A percentile compares a stretch with the other conserved stretches of the same genome.
These are phyloP conservation scores for Porphyrellus cyaneotinctus DNA, from an alignment of 768 basidiomycete species.

Conservation along the genomic window DNA sequence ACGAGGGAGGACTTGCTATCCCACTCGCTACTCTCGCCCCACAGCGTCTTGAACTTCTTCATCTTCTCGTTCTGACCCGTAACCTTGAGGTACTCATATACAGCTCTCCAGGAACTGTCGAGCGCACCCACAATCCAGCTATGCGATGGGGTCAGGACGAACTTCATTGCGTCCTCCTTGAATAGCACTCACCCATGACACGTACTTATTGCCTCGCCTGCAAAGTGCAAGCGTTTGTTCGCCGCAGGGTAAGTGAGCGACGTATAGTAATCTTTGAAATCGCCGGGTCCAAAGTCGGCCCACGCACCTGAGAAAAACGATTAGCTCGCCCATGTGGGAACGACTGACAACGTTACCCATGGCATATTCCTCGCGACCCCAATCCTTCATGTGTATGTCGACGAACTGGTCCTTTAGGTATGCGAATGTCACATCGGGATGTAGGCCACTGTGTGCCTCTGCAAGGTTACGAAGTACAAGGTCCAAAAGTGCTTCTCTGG, in stretches of 20 bases:
- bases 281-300: conserved; percentile 37
- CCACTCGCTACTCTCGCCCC: conserved; percentile 33
- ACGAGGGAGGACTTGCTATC: background rate
- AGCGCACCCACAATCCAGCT: conserved; percentile 6
- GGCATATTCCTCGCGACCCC: conserved; percentile 30
- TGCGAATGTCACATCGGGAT: conserved; percentile 1
- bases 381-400: conserved; percentile 28
- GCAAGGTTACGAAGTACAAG: conserved; percentile 8
- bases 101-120: too few relatives aligned
- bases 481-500: background rate
- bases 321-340: background rate
- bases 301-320: conserved; percentile 29
- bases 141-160: background rate
- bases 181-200: conserved; percentile 30
- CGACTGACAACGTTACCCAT: conserved; percentile 26
- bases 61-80: conserved; percentile 2
- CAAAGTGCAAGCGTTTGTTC: conserved; percentile 4
- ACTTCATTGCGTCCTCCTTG: background rate
- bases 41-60: conserved; percentile 17
- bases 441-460: background rate
- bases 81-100: too few relatives aligned
- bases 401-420: conserved; percentile 1
- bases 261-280: conserved; percentile 32
- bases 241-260: conserved; percentile 30
- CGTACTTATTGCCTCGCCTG: conserved; percentile 5